Evolutionary conservation across 768 basidiomycete species (phyloP).

Genomic region (Tubosaeta sp.): DNA sequence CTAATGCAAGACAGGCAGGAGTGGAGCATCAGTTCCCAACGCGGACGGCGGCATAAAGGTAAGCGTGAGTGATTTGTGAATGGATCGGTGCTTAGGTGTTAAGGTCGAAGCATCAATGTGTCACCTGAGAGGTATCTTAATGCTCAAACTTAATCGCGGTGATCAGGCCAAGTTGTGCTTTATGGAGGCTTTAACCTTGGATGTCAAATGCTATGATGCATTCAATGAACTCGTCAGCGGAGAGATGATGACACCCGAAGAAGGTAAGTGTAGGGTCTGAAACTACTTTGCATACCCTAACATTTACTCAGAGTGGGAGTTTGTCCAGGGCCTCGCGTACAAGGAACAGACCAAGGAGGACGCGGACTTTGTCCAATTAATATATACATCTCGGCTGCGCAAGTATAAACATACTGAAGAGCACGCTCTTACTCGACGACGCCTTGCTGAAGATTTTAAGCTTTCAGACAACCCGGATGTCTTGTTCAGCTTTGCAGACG

Average conservation of each 20-base stretch:
- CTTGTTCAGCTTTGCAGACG: slow-evolving; percentile 85
- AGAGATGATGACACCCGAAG: slow-evolving; percentile 94
- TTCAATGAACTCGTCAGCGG: slow-evolving; percentile 87
- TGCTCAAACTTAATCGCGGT: slow-evolving; percentile 89
- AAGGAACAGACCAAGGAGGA: slow-evolving; percentile 81
- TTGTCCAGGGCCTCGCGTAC: slow-evolving; percentile 82
- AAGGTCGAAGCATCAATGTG: slow-evolving; percentile 98
- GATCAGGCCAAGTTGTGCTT: slow-evolving; percentile 92
- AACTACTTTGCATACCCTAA: slow-evolving; percentile 2
- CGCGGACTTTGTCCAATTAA: slow-evolving; percentile 85
- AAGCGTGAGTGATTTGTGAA: slow-evolving; percentile 11
- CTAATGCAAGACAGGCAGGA: slow-evolving; percentile 40
- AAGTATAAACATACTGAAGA: slow-evolving; percentile 86
- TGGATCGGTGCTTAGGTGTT: not conserved
- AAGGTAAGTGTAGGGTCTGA: slow-evolving; percentile 57
- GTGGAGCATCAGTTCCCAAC: slow-evolving; percentile 71
- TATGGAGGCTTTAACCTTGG: slow-evolving; percentile 90
- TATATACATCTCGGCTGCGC: slow-evolving; percentile 87
- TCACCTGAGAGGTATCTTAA: slow-evolving; percentile 86
- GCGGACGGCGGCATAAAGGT: slow-evolving; percentile 95
- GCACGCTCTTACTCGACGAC: slow-evolving; percentile 72
- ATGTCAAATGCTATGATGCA: slow-evolving; percentile 96
- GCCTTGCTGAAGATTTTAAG: slow-evolving; percentile 78
- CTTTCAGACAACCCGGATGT: slow-evolving; percentile 92
- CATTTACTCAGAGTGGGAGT: slow-evolving; percentile 83